A percentile compares a stretch with the other conserved stretches of the same genome.
Evolutionary conservation across 352 stramenopile genomes (phyloP).

Genomic region (Pythium plurisporium): DNA sequence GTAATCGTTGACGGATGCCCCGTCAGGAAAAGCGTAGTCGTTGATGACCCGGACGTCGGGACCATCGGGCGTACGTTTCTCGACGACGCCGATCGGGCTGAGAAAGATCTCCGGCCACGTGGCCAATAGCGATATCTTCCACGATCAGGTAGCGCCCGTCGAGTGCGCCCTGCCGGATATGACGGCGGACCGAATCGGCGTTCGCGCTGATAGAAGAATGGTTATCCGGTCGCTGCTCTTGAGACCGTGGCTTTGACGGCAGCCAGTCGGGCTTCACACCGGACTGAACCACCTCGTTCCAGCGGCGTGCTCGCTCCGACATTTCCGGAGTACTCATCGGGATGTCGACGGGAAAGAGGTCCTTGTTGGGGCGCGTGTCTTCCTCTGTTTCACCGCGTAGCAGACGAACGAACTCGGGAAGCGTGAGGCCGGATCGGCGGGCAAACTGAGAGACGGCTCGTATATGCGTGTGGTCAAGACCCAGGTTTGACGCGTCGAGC

Average conservation of each 20-base stretch:
- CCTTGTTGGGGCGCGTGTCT: background rate
- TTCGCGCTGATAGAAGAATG: background rate
- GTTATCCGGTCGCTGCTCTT: background rate
- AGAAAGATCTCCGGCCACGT: background rate
- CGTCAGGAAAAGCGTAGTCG: conserved; percentile 1
- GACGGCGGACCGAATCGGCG: background rate
- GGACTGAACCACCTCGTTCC: background rate
- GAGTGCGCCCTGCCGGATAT: background rate
- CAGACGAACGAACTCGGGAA: background rate
- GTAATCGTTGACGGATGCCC: conserved; percentile 4
- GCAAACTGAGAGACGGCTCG: background rate
- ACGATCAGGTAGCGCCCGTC: background rate
- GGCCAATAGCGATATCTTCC: background rate
- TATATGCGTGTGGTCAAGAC: background rate
- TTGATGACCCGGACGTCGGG: conserved; percentile 6
- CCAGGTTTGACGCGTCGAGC: background rate
- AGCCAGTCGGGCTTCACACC: background rate
- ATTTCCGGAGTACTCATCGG: background rate
- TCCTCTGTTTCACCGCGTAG: background rate
- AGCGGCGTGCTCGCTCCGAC: background rate
- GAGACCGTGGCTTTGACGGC: background rate
- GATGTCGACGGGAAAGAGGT: background rate
- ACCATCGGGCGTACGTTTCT: background rate
- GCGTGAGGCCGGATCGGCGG: background rate
- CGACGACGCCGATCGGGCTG: conserved; percentile 11